Evolutionary conservation across 805 yeast genomes (phyloP).

Genomic region (Lipomyces sp.): DNA sequence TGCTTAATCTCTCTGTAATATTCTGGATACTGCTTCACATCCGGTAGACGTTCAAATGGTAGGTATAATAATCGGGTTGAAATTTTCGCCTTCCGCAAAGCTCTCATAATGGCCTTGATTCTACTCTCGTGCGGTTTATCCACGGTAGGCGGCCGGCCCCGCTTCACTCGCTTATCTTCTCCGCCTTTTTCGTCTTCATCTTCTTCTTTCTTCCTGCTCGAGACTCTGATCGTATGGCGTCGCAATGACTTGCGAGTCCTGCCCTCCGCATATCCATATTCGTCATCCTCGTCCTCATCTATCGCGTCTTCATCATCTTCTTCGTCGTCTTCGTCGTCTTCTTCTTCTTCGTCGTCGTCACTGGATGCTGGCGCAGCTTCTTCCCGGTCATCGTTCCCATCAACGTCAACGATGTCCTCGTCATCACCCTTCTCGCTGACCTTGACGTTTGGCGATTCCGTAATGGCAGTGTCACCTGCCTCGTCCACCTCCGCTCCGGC

Average conservation of each 20-base stretch:
- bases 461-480: slow-evolving; percentile 3
- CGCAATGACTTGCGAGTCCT: slow-evolving; percentile 11
- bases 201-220: slow-evolving; percentile 32
- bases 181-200: slow-evolving; percentile 43
- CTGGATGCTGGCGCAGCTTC: slow-evolving; percentile 30
- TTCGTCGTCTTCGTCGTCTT: slow-evolving; percentile 37
- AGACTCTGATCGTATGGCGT: slow-evolving; percentile 19
- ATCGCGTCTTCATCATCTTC: slow-evolving; percentile 34
- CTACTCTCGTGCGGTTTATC: slow-evolving; percentile 91
- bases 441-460: not conserved
- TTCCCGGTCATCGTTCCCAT: slow-evolving; percentile 6
- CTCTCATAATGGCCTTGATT: slow-evolving; percentile 83
- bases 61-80: slow-evolving; percentile 40
- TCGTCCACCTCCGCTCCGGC: not conserved
- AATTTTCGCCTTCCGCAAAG: slow-evolving; percentile 72
- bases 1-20: slow-evolving; percentile 67
- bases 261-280: slow-evolving; percentile 42
- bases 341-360: slow-evolving; percentile 42
- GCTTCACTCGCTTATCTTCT: slow-evolving; percentile 57
- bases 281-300: slow-evolving; percentile 42
- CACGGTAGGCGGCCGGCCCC: slow-evolving; percentile 90
- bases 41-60: slow-evolving; percentile 55
- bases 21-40: slow-evolving; percentile 78
- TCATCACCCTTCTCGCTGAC: not conserved
- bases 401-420: not conserved